Evolutionary conservation across 2,329 filamentous ascomycete genomes (phyloP), one percentile per base, ranked within the genome.

Genomic region (Lojkania enalia): DNA sequence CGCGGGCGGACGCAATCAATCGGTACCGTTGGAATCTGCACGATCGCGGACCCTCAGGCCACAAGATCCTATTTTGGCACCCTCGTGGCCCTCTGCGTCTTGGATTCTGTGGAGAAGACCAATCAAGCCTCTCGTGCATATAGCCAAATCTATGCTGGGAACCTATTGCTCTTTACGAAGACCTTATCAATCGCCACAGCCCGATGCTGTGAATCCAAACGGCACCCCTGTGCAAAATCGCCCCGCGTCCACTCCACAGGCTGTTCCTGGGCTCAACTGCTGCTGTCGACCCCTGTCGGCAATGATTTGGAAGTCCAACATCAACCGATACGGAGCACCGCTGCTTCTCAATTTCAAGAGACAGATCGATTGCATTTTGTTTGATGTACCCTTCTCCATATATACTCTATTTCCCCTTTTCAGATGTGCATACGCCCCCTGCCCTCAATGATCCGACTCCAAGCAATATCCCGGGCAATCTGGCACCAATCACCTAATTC

Each of bases 271-370:
- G 29, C 20, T 18, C 15, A 30, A 16, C 16, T 29, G 5, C 7
- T 33, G 20, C 15, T 9, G 35, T n/a, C 5, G 20, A 33, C 25
- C 35, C 42, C 14, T 35, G 38, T 29, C 27, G 19, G 29, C 51
- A 30, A 36, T 42, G 41, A 51, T 51, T 51, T 51, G 50, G 50
- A 48, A 49, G 18, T 23, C 35, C 20, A 37, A 46, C 47, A 44
- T 50, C 50, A 53, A 44, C 45, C 42, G 44, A 50, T 39, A 23
- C 16, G 37, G 13, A 23, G n/a, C 37, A 41, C 38, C 15, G 42
- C 16, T 20, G 31, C 6, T 25, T 29, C 27, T 27, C 13, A 32
- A 35, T 19, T 16, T 20, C 35, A 6, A 4, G 32, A 23, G 23
- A 14, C 7, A 35, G 33, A 13, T 39, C n/a, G 30, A 15, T 30